phyloP scores from a whole-genome alignment of 192 early-diverging fungal genomes.

The Borealophlyctis nickersoniae region DNA sequence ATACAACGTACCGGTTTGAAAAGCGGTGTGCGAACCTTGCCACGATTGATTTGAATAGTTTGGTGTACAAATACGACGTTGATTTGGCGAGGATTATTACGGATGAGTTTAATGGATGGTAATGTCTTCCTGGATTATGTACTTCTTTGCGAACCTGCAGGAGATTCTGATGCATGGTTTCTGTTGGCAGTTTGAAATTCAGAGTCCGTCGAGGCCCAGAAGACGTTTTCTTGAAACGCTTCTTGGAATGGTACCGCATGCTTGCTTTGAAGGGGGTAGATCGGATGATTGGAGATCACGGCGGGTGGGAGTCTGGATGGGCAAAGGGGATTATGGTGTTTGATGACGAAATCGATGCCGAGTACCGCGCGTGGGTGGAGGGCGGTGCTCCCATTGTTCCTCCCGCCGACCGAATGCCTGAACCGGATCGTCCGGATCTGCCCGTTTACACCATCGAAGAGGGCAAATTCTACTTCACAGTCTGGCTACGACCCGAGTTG shows the following conservation, averaged over 20 bases:
- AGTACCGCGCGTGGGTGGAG: slow-evolving; percentile 19
- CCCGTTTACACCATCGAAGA: slow-evolving; percentile 7
- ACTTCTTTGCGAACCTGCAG: not conserved
- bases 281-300: slow-evolving; percentile 30
- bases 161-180: not conserved
- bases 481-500: slow-evolving; percentile 37
- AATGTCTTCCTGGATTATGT: not conserved
- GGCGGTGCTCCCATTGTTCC: not conserved
- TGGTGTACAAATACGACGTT: slow-evolving; percentile 94
- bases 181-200: slow-evolving; percentile 34
- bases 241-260: slow-evolving; percentile 33
- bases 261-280: slow-evolving; percentile 34
- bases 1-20: slow-evolving; percentile 94
- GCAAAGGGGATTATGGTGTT: slow-evolving; percentile 48
- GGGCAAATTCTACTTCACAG: slow-evolving; percentile 30
- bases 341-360: slow-evolving; percentile 34
- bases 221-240: slow-evolving; percentile 33
- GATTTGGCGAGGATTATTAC: slow-evolving; percentile 78
- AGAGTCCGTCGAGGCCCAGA: slow-evolving; percentile 43
- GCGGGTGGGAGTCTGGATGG: slow-evolving; percentile 51
- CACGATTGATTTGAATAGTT: slow-evolving; percentile 88
- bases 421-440: not conserved
- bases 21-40: slow-evolving; percentile 85
- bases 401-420: not conserved
- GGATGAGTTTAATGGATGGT: slow-evolving; percentile 43